Evolutionary conservation across 768 basidiomycete species (phyloP), one percentile per base, ranked within the genome.

Genomic region (Ramaria rubella): DNA sequence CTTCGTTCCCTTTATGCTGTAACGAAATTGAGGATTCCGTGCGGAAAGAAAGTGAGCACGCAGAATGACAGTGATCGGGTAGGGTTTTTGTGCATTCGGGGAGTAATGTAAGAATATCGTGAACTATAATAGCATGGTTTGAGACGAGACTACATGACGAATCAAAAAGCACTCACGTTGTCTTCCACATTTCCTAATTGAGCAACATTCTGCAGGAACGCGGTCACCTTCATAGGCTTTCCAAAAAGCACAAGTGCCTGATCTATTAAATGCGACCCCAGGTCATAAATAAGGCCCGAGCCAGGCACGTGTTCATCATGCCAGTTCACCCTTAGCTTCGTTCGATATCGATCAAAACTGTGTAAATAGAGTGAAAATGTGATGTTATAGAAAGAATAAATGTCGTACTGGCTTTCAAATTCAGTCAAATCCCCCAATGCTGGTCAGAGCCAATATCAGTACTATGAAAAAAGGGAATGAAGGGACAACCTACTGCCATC

Each of bases 231-330:
- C 30, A 75, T 65, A 0, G 92, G 91, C 49, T 81, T 74, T 34
- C 91, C 92, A 64, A 93, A 93, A 40, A 94, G 76, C 9, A 74
- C 73, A 29, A 92, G 72, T 5, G 81, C 75, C 68, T 92, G 89
- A 70, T 92, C 89, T 60, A 92, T 81, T 26, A 91, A 75, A 67
- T 94, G 90, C 7, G 86, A 72, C 4, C 87, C 90, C 21, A 94
- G 76, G 67, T 94, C 90, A 67, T 83, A 94, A 2, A 83, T 80
- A 26, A 80, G 74, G 4, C 89, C 87, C 45, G 77, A 77, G 19
- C 78, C 82, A 21, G 83, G 81, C 0, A 75, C 72, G 1, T 81
- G 73, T 29, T 77, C 68, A 58, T 92, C 90, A 68, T 92, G 93
- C 92, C 91, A 95, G 0, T 82, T 80, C 12, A 83, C 80, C 62